Evolutionary conservation across 2,329 filamentous ascomycete genomes (phyloP).

Genomic region (Sarocladium brachiariae): DNA sequence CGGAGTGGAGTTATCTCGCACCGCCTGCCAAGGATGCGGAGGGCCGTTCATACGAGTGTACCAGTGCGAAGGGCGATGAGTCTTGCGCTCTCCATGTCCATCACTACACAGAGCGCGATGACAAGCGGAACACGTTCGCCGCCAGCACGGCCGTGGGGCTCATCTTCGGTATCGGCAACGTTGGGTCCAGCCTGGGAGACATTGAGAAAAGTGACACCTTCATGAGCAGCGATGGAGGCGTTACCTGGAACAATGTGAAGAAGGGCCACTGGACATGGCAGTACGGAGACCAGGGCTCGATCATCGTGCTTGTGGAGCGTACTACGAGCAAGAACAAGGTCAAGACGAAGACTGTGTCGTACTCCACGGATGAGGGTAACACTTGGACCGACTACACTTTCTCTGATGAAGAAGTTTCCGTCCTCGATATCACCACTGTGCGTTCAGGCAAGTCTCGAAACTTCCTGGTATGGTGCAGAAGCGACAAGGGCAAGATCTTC

Average conservation of each 20-base stretch:
- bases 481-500: conserved; percentile 49
- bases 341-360: conserved; percentile 62
- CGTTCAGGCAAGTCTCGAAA: conserved; percentile 85
- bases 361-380: conserved; percentile 73
- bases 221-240: conserved; percentile 83
- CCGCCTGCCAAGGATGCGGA: conserved; percentile 67
- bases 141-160: conserved; percentile 83
- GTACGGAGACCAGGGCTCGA: conserved; percentile 89
- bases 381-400: conserved; percentile 76
- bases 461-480: conserved; percentile 80
- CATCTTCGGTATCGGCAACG: conserved; percentile 88
- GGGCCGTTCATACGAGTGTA: conserved; percentile 65
- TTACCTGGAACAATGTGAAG: conserved; percentile 78
- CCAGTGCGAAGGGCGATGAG: conserved; percentile 46
- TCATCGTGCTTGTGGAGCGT: conserved; percentile 80
- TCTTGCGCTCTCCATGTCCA: conserved; percentile 88
- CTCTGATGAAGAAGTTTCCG: conserved; percentile 59
- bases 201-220: conserved; percentile 78
- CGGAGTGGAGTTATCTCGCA: conserved; percentile 71
- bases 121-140: conserved; percentile 79
- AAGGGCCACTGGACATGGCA: conserved; percentile 91
- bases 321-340: conserved; percentile 59
- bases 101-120: conserved; percentile 83
- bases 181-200: conserved; percentile 61
- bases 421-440: conserved; percentile 79